Evolutionary conservation across 1,284 basidiomycete species (phyloP), one percentile per base, ranked within the genome.

Genomic region (Phylloporus sp.): DNA sequence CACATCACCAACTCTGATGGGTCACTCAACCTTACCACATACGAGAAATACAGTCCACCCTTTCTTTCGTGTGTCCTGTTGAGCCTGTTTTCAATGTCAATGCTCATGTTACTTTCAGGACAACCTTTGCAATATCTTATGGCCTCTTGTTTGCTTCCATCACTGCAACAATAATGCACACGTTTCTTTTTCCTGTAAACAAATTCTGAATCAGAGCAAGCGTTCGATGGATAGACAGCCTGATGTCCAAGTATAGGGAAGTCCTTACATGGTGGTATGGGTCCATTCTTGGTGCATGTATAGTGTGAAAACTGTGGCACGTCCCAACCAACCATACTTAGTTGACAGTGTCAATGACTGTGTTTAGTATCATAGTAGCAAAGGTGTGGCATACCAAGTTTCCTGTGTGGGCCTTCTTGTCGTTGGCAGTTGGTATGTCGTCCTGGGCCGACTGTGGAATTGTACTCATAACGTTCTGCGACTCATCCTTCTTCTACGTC

Each of bases 31-130:
- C 59, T 82, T 20, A 80, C 81, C 0, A 91, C 88, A 0, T 98
- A 97, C 80, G 77, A 88, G 68, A 80, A 78, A 2, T 98, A 98
- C 76, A 96, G 94, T 66, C 95, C 94, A 0, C 80, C 97, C 3
- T 97, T 92, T 81, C 84, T 98, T 41, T 89, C 95, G 78, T 87
- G 86, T 3, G 75, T 68, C 10, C 0, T 4, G 4, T 17, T 7
- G 23, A 25, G 12, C 19, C 23, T 12, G 17, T 45, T 14, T 29
- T 11, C 0, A 17, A 27, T 10, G 20, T 2, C 32, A 20, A 45
- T 53, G 10, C 53, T 68, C 6, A 72, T 27, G 0, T 17, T 1
- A 4, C 2, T 19, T 23, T 56, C 19, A 75, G 74, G 17, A 60
- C 29, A 23, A 86, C 90, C 0, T 93, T 91, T 75, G 85, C 85